phyloP scores from a whole-genome alignment of 352 stramenopile species.

The Phytophthora chlamydospora region DNA sequence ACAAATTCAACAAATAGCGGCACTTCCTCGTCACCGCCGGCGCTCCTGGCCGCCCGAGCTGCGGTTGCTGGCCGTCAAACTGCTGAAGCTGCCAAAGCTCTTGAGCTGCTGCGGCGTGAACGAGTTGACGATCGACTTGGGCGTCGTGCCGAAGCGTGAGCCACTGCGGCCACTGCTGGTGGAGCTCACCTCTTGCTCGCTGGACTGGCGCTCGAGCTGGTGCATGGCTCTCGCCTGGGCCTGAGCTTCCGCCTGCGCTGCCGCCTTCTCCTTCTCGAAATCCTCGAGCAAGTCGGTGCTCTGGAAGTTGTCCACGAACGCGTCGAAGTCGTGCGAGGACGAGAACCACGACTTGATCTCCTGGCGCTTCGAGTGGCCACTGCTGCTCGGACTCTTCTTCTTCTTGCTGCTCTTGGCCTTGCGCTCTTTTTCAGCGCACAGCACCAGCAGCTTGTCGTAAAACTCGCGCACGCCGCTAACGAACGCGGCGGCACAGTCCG shows the following conservation, averaged over 20 bases:
- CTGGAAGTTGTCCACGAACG: conserved; percentile 79
- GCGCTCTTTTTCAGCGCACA: conserved; percentile 68
- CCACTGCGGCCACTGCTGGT: conserved; percentile 44
- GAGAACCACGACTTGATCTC: conserved; percentile 89
- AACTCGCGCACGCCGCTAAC: conserved; percentile 65
- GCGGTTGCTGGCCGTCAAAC: conserved; percentile 41
- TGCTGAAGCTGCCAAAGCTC: conserved; percentile 76
- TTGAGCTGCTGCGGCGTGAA: conserved; percentile 52
- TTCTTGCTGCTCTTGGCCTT: conserved; percentile 55
- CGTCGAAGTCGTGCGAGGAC: conserved; percentile 82
- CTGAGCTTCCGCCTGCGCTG: conserved; percentile 34
- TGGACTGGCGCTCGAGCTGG: conserved; percentile 40
- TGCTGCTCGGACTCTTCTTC: conserved; percentile 52
- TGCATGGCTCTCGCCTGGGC: conserved; percentile 37
- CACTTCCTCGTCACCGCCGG: conserved; percentile 22
- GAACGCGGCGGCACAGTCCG: conserved; percentile 61
- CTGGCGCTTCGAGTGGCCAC: conserved; percentile 72
- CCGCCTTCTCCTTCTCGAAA: conserved; percentile 53
- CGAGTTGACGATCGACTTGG: conserved; percentile 45
- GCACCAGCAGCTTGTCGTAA: conserved; percentile 60
- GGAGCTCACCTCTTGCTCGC: conserved; percentile 43
- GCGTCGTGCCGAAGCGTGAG: conserved; percentile 40
- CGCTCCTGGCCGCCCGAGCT: conserved; percentile 37
- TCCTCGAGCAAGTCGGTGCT: conserved; percentile 51
- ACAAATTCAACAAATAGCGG: conserved; percentile 25